These are phyloP conservation scores for Aspergillus clavatus DNA, from an alignment of 2,329 filamentous ascomycete species.

Conservation along the genomic window DNA sequence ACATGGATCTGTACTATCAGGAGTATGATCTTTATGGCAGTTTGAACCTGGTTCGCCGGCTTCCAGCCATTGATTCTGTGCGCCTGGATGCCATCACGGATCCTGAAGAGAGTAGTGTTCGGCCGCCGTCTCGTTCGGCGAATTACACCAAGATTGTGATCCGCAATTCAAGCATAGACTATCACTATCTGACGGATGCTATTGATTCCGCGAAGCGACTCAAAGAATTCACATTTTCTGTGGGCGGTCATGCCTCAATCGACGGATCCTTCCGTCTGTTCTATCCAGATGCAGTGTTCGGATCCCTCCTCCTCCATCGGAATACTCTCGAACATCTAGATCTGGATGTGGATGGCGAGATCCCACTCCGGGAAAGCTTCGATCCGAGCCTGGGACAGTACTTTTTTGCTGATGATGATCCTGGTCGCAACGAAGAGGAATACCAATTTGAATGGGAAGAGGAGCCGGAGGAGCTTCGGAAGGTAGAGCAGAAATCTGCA, in stretches of 20 bases:
- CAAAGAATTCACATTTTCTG: neutral
- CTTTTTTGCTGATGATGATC: neutral
- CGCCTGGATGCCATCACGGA: neutral
- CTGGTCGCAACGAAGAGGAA: neutral
- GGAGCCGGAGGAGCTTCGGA: neutral
- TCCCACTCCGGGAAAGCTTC: neutral
- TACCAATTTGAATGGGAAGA: neutral
- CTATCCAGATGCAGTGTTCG: neutral
- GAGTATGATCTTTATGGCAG: neutral
- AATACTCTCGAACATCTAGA: neutral
- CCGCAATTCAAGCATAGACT: neutral
- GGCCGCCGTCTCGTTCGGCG: neutral
- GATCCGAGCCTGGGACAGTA: neutral
- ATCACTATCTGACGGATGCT: neutral
- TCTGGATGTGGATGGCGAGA: neutral
- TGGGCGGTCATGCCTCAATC: neutral
- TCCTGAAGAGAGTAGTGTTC: neutral
- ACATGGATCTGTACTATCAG: neutral
- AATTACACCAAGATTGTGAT: neutral
- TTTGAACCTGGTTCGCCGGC: neutral
- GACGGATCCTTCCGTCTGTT: neutral
- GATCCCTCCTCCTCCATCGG: neutral
- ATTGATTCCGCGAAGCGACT: conserved; percentile 3
- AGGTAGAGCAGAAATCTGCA: too few species aligned
- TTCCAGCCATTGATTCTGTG: conserved; percentile 1